Base-by-base conservation (phyloP, 1,139 yeast genomes). In the Hyphopichia fennica region DNA sequence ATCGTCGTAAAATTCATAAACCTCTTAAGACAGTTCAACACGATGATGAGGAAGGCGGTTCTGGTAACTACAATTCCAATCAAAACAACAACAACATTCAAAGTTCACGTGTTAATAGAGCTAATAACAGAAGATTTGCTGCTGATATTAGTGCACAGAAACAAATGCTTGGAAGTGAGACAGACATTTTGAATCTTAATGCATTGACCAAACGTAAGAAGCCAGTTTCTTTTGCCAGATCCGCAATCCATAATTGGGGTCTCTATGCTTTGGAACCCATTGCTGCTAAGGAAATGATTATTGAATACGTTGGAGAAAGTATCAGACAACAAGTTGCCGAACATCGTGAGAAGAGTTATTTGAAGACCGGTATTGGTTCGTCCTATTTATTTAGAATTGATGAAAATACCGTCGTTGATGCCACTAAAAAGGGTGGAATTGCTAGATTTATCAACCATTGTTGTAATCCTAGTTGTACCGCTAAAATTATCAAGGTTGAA, bases 181-280 rank as follows among this genome's bases (percentile, higher is more conserved):
- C 95, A 1, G 96, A 89, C 54, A 78, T 87, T 5, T 67, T 88
- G 51, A 84, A 87, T 43, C 75, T 89, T 64, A 82, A 82, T 54
- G 85, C 87, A 37, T 75, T 91, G 54, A 87, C 90, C 50, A 89
- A 89, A 61, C 78, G 98, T 47, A 89, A 86, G 62, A 93, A 93
- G 60, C 96, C 96, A 0, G 97, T 93, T 11, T 86, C 95, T 15
- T 91, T 91, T 72, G 97, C 98, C 0, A 72, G 99, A 43, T 90
- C 98, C 1, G 95, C 97, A 0, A 93, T 93, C 54, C 99, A 95
- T 61, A 90, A 93, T 57, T 93, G 99, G 99, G 99, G 99, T 0
- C 67, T 93, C 38, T 93, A 90, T 65, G 99, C 99, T 0, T 71
- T 88, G 57, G 98, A 93, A 57, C 96, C 96, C 1, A 93, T 93